Evolutionary conservation across 306 rosid genomes (phyloP).

Genomic region (Vicia faba): DNA sequence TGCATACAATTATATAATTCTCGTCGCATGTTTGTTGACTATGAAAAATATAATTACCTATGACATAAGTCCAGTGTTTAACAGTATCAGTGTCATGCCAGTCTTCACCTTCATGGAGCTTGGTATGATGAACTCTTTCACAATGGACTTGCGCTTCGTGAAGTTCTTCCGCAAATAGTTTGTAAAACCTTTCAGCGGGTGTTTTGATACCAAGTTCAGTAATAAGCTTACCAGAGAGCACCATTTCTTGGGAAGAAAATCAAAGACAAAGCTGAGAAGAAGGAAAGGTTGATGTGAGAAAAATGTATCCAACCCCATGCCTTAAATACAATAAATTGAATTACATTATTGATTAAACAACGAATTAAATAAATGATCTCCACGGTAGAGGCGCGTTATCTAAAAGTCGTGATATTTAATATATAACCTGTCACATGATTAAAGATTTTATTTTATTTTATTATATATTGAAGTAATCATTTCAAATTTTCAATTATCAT

Average conservation of each 20-base stretch:
- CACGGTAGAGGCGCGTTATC: no score
- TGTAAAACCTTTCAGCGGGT: slow-evolving; percentile 35
- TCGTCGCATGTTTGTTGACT: no score
- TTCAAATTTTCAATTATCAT: no score
- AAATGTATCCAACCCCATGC: not conserved
- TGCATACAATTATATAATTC: not conserved
- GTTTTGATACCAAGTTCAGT: slow-evolving; percentile 29
- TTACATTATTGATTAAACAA: no score
- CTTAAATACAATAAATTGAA: not conserved
- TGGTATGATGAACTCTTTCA: slow-evolving; percentile 30
- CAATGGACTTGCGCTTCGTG: slow-evolving; percentile 36
- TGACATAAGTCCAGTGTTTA: slow-evolving; percentile 36
- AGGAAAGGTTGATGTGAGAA: not conserved
- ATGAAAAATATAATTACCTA: slow-evolving; percentile 13
- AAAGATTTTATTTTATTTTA: no score
- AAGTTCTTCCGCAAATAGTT: slow-evolving; percentile 12
- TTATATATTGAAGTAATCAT: no score
- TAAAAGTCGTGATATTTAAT: no score
- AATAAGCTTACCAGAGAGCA: slow-evolving; percentile 30
- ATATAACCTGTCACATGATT: no score
- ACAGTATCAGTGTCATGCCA: slow-evolving; percentile 45
- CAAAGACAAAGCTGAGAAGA: not conserved
- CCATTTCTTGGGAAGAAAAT: slow-evolving; percentile 10
- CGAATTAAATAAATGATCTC: no score
- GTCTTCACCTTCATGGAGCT: slow-evolving; percentile 54